These are phyloP conservation scores for Asclepias syriaca DNA, from an alignment of 257 asterid genomes.

Conservation along the genomic window DNA sequence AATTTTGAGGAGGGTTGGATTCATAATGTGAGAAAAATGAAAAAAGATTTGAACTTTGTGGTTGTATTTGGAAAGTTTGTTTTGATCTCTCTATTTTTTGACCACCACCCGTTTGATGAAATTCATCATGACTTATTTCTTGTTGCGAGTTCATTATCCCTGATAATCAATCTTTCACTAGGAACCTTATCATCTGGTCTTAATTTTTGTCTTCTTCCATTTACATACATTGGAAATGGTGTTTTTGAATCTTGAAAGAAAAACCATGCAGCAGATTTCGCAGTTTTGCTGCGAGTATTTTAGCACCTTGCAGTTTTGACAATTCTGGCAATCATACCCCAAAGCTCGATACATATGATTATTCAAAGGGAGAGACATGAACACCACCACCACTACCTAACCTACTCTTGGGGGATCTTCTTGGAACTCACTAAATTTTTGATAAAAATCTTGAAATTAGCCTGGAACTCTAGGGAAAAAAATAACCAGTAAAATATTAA, in stretches of 20 bases:
- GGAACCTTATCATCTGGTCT: background rate
- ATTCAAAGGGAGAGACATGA: background rate
- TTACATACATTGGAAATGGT: slow-evolving; percentile 20
- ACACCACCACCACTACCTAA: background rate
- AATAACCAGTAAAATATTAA: slow-evolving; percentile 18
- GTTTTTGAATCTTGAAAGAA: slow-evolving; percentile 25
- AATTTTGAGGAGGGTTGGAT: background rate
- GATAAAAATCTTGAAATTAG: slow-evolving; percentile 22
- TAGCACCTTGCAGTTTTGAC: slow-evolving; percentile 11
- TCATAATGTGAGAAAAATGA: background rate
- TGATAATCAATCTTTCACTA: background rate
- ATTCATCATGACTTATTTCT: background rate
- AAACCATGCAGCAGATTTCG: slow-evolving; percentile 30
- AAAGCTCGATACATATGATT: background rate
- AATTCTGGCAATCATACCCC: background rate
- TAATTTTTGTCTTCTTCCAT: slow-evolving; percentile 20
- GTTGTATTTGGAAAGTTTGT: background rate
- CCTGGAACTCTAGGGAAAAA: slow-evolving; percentile 22
- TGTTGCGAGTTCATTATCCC: background rate
- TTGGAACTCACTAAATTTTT: slow-evolving; percentile 6
- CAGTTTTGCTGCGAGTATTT: background rate
- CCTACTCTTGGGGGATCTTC: slow-evolving; percentile 19
- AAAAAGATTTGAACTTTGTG: background rate
- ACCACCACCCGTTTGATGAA: background rate
- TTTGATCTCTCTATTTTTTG: too few species aligned